A percentile compares a stretch with the other conserved stretches of the same genome.
phyloP scores from a whole-genome alignment of 345 rosid genomes.

The Kernera saxatilis region DNA sequence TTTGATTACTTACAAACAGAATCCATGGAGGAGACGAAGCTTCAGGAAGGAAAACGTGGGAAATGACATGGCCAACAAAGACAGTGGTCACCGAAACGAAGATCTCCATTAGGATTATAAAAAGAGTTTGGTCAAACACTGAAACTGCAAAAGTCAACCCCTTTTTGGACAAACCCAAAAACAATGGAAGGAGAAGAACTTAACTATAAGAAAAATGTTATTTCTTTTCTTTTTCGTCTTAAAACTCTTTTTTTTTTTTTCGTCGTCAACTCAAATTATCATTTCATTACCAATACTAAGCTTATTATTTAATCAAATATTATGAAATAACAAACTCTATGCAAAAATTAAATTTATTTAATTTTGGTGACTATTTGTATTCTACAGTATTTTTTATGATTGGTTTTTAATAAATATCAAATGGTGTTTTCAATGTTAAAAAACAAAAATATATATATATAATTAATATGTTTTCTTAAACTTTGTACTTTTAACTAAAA shows the following conservation, averaged over 20 bases:
- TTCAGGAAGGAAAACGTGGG: not conserved
- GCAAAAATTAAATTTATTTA: too few species aligned
- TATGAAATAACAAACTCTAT: too few species aligned
- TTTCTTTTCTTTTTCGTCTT: not conserved
- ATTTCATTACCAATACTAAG: too few species aligned
- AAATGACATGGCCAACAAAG: slow-evolving; percentile 4
- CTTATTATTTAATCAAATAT: too few species aligned
- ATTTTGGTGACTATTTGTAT: too few species aligned
- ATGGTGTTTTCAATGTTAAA: too few species aligned
- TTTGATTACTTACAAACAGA: not conserved
- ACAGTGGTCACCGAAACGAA: slow-evolving; percentile 1
- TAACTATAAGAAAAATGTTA: not conserved
- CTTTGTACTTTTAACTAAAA: too few species aligned
- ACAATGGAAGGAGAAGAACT: not conserved
- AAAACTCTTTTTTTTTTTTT: too few species aligned
- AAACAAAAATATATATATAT: too few species aligned
- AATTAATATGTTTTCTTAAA: too few species aligned
- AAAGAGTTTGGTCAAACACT: not conserved
- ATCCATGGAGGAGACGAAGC: slow-evolving; percentile 8
- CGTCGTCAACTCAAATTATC: not conserved
- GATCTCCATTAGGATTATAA: not conserved
- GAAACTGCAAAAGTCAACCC: not conserved
- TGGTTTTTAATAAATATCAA: too few species aligned
- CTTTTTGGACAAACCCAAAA: not conserved
- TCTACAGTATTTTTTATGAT: too few species aligned